Evolutionary conservation across 1,284 basidiomycete species (phyloP).

Genomic region (Athelia psychrophila): DNA sequence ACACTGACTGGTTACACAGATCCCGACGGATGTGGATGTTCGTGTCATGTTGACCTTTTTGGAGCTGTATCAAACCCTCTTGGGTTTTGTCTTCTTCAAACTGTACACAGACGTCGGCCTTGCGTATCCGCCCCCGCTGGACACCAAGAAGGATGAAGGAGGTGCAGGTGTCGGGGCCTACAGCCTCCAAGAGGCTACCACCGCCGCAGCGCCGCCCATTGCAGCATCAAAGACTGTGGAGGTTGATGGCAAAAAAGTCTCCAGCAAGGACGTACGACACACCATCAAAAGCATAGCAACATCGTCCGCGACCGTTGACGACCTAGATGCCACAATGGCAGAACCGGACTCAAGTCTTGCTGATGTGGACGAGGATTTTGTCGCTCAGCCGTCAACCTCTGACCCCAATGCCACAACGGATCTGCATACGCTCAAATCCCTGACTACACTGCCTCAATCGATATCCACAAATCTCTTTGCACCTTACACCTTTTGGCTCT

Average conservation of each 20-base stretch:
- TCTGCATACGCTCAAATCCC: slow-evolving; percentile 79
- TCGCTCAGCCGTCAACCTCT: slow-evolving; percentile 61
- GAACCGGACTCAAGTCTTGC: slow-evolving; percentile 28
- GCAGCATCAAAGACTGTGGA: slow-evolving; percentile 43
- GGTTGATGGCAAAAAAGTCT: slow-evolving; percentile 54
- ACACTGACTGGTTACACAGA: slow-evolving; percentile 42
- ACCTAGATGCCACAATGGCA: slow-evolving; percentile 38
- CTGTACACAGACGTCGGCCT: slow-evolving; percentile 94
- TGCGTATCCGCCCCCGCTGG: slow-evolving; percentile 93
- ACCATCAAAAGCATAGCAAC: slow-evolving; percentile 65
- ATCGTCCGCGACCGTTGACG: slow-evolving; percentile 26
- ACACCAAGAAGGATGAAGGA: slow-evolving; percentile 80
- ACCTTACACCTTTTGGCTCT: slow-evolving; percentile 92
- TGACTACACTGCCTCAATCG: slow-evolving; percentile 57
- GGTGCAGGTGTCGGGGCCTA: slow-evolving; percentile 93
- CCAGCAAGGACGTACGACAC: slow-evolving; percentile 69
- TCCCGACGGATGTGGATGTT: slow-evolving; percentile 95
- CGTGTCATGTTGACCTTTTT: slow-evolving; percentile 98
- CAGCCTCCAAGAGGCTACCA: slow-evolving; percentile 59
- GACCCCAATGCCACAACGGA: slow-evolving; percentile 48
- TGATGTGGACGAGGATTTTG: slow-evolving; percentile 69
- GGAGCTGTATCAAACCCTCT: slow-evolving; percentile 96
- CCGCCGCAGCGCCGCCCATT: slow-evolving; percentile 23
- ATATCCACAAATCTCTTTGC: slow-evolving; percentile 69
- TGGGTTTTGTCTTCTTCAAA: slow-evolving; percentile 97